Base-by-base conservation (phyloP, 1,284 basidiomycete species). In the Cryptococcus sp. region DNA sequence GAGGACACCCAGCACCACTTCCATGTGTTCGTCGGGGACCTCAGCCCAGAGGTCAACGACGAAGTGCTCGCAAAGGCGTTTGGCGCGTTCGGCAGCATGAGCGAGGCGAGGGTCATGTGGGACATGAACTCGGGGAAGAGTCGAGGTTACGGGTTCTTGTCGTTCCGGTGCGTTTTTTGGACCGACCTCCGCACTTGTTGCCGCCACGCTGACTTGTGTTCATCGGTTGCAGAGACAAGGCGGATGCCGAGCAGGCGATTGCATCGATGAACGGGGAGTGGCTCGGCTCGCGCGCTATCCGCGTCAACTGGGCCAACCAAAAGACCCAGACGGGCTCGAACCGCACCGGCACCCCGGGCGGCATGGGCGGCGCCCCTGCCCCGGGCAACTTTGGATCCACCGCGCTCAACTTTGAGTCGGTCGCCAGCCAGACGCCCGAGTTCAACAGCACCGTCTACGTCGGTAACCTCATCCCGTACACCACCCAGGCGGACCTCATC, bases 91-190 rank as follows among this genome's bases (percentile, higher is more conserved):
- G 91, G 92, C 38, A 90, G 88, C 55, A 82, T 99, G 77, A 93
- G 89, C 57, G 95, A 99, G 77, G 95, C 94, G 48, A 85, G 95
- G 47, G 94, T 98, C 66, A 99, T 99, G 94, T 98, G 95, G 92
- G 95, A 98, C 77, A 94, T 96, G 90, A 95, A 94, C 80, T 96
- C 92, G 56, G 94, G 95, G 65, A 97, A 97, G 81, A 95, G 90
- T 72, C 72, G 81, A 38, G 82, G 81, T 2, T 83, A 82, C 61
- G 81, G 81, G 9, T 83, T 82, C 69, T 68, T 82, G 45, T 80
- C 80, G n/a, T 82, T 82, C 69, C 65, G 78, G 66, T 76, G 62
- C 58, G 73, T 70, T 1, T 33, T 5, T 15, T n/a, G n/a, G n/a
- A n/a, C n/a, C n/a, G n/a, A n/a, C 16, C n/a, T 23, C 16, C 33